Conservation (phyloP, 352 stramenopile species). For the Phytophthora pini region DNA sequence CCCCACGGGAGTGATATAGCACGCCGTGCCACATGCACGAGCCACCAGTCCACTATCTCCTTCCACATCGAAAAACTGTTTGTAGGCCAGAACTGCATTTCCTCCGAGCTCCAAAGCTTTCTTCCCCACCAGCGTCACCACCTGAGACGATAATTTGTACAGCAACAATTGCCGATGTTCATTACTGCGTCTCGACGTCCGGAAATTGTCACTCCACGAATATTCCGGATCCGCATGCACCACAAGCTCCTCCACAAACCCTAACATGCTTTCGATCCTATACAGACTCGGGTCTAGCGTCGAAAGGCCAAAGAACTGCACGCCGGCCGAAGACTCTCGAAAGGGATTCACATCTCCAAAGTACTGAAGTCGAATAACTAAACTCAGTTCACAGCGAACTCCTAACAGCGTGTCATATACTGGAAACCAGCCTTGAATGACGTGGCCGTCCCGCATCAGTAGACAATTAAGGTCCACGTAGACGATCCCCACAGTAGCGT, state of each 20-base stretch:
- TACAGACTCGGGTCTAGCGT: constrained; percentile 92
- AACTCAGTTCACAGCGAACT: constrained; percentile 94
- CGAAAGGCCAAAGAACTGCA: constrained; percentile 98
- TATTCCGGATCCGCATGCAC: constrained; percentile 99
- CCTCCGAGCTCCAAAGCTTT: constrained; percentile 97
- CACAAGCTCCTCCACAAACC: constrained; percentile 96
- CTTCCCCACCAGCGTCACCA: constrained; percentile 91
- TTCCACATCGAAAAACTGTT: constrained; percentile 99
- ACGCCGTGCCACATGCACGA: constrained; percentile 95
- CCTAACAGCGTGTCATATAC: constrained; percentile 98
- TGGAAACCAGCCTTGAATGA: constrained; percentile 98
- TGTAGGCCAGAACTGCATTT: constrained; percentile 98
- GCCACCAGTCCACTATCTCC: constrained; percentile 98
- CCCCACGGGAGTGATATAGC: constrained; percentile 75
- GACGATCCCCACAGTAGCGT: constrained; percentile 96
- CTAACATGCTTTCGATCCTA: constrained; percentile 90
- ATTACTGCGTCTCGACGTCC: constrained; percentile 93
- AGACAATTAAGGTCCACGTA: constrained; percentile 99
- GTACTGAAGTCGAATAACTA: constrained; percentile 97
- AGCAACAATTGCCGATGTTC: constrained; percentile 96
- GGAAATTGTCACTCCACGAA: constrained; percentile 97
- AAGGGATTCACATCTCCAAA: constrained; percentile 98
- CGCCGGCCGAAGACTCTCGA: constrained; percentile 96
- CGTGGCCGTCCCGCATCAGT: constrained; percentile 92
- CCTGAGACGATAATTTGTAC: constrained; percentile 94